phyloP scores from a whole-genome alignment of 1,284 basidiomycete genomes.

The Bondarzewia mesenterica region DNA sequence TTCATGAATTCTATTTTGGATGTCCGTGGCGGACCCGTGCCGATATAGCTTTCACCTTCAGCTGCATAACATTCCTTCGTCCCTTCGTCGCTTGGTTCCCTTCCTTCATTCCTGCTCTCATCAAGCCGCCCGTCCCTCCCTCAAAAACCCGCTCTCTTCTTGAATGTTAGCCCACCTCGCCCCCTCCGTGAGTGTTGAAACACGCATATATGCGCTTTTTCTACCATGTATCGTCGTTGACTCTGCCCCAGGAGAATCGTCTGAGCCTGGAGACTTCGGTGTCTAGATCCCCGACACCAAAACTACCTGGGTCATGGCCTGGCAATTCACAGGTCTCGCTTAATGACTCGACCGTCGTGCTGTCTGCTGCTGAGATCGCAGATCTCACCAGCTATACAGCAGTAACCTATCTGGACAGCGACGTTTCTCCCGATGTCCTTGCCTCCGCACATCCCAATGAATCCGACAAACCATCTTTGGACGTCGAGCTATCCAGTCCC shows the following conservation, averaged over 20 bases:
- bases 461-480: not conserved
- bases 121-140: too few species aligned
- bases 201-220: not conserved
- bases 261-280: not conserved
- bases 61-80: not conserved
- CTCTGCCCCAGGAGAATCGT: not conserved
- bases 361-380: not conserved
- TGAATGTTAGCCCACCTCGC: not conserved
- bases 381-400: not conserved
- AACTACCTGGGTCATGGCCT: slow-evolving; percentile 2
- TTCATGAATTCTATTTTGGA: not conserved
- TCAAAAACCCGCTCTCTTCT: too few species aligned
- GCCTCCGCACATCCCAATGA: not conserved
- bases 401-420: not conserved
- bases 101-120: not conserved
- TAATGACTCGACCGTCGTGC: not conserved
- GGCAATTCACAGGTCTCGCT: not conserved
- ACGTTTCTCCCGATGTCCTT: not conserved
- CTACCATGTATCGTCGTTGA: not conserved
- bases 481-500: not conserved
- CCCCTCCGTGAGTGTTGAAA: not conserved
- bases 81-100: not conserved
- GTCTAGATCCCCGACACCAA: not conserved
- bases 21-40: not conserved
- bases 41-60: not conserved